These are phyloP conservation scores for Euphrasia confusa DNA, from an alignment of 257 asterid species.

Conservation along the genomic window DNA sequence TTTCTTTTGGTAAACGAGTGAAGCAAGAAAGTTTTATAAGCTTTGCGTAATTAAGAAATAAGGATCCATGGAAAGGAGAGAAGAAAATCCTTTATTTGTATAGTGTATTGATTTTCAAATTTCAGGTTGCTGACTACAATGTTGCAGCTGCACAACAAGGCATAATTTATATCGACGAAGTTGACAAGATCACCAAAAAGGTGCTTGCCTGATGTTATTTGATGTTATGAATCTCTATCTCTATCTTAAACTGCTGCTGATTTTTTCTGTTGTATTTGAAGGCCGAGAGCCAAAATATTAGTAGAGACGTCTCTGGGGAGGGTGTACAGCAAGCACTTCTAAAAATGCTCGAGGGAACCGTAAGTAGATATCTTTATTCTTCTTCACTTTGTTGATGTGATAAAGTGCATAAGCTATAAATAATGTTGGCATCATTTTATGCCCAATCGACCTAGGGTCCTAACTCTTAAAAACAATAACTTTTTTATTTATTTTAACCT, in stretches of 20 bases:
- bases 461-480: too few species aligned
- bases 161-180: constrained; percentile 84
- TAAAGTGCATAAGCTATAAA: background rate
- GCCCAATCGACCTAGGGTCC: background rate
- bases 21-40: background rate
- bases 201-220: constrained; percentile 25
- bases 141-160: constrained; percentile 91
- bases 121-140: constrained; percentile 78
- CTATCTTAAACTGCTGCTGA: background rate
- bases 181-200: constrained; percentile 83
- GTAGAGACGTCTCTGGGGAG: constrained; percentile 91
- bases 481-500: background rate
- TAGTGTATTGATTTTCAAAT: background rate
- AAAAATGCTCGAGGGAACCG: constrained; percentile 92
- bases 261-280: constrained; percentile 23
- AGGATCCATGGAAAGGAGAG: too few species aligned
- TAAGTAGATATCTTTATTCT: constrained; percentile 33
- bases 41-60: background rate
- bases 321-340: constrained; percentile 88
- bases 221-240: background rate
- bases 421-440: background rate
- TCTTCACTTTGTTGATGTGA: background rate
- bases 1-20: background rate
- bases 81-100: background rate
- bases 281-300: constrained; percentile 83